phyloP scores from a whole-genome alignment of 106 monocot species.

The Phalaenopsis equestris region DNA sequence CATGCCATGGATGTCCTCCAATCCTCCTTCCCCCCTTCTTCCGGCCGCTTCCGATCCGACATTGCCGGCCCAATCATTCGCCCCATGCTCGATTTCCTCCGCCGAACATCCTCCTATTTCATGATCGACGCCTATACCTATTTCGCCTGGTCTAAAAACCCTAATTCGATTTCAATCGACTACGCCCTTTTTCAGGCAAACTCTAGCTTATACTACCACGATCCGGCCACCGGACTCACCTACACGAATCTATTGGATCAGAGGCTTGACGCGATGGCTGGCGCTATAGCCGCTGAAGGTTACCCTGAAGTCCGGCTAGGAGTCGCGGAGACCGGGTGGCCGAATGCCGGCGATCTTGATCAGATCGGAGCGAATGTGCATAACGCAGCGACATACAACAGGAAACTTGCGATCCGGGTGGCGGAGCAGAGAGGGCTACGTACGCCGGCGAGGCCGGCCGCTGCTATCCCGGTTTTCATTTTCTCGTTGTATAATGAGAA shows the following conservation, averaged over 20 bases:
- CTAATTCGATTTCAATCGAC: constrained; percentile 36
- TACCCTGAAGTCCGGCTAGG: constrained; percentile 38
- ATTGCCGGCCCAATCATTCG: constrained; percentile 41
- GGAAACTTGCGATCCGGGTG: constrained; percentile 56
- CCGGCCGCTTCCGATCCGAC: constrained; percentile 66
- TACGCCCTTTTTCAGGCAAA: constrained; percentile 51
- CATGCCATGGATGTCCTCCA: constrained; percentile 75
- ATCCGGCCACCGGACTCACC: constrained; percentile 35
- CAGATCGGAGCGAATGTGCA: constrained; percentile 57
- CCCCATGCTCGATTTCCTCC: constrained; percentile 63
- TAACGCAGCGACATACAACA: constrained; percentile 74
- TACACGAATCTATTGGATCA: constrained; percentile 91
- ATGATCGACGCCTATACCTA: constrained; percentile 86
- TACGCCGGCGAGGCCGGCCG: constrained; percentile 65
- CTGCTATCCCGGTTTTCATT: constrained; percentile 43
- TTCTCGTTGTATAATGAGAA: constrained; percentile 89
- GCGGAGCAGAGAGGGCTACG: constrained; percentile 23
- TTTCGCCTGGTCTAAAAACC: constrained; percentile 61
- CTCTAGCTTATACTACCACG: constrained; percentile 25
- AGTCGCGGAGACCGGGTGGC: constrained; percentile 91
- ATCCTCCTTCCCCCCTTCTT: constrained; percentile 67
- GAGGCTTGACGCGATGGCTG: constrained; percentile 61
- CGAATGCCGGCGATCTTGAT: constrained; percentile 69
- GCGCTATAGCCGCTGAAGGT: constrained; percentile 56
- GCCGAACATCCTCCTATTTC: constrained; percentile 43